Evolutionary conservation across 208 protist genomes (phyloP), one percentile per base, ranked within the genome.

Genomic region (Tetramitus jugosus): DNA sequence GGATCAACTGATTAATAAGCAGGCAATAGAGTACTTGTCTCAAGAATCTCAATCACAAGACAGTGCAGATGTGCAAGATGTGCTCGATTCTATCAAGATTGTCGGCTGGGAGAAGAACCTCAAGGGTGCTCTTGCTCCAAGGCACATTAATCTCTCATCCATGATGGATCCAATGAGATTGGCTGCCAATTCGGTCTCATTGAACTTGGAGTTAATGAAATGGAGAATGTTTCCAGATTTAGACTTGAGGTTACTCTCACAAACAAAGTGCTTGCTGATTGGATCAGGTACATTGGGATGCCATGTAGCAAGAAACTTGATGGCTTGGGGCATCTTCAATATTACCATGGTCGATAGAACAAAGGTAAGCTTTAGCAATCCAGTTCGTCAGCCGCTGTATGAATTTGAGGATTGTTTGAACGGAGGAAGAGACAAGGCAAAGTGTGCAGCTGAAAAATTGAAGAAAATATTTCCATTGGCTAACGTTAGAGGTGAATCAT

Each of bases 201-300:
- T 96, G n/a, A 99, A 99, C 86, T 77, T 99, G 3, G 85, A 90
- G 43, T 83, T 99, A 68, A 99, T 99, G 96, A 91, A 95, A 79
- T 99, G 97, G 96, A 88, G 96, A 33, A 86, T 97, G 82, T 65
- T 97, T 61, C 96, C 96, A 0, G 79, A 85, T 26, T 83, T 99
- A 13, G 80, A 96, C 33, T 87, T 98, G 35, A 88, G 93, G n/a
- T 53, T 65, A 20, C 74, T 98, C 0, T 76, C 85, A n/a, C n/a
- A 72, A 26, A 92, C 89, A 71, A 90, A 85, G 72, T 95, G 90
- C 42, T 86, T 99, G 0, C 81, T 99, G 10, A 84, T 99, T 35
- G 97, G 97, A 29, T 87, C 92, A 35, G 97, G 97, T 39, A 99
- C 97, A 7, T 88, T 99, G 10, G 97, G 97, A 40, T 99, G 97